A percentile compares a stretch with the other conserved stretches of the same genome.
These are phyloP conservation scores for Lasiosphaeriaceae sp. DNA, from an alignment of 495 filamentous ascomycete genomes.

Conservation along the genomic window DNA sequence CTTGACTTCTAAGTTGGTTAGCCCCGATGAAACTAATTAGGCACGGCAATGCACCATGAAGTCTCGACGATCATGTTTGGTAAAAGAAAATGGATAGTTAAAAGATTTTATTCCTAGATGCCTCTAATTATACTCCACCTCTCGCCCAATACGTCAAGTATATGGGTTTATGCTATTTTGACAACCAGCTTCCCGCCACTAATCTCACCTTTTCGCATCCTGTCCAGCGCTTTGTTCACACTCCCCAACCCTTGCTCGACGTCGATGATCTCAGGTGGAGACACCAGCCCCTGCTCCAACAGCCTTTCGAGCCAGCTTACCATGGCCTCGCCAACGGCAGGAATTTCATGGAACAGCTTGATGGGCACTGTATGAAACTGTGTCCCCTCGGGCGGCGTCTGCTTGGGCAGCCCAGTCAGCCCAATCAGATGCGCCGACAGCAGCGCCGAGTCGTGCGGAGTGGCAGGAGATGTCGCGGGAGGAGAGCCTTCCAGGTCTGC, in stretches of 20 bases:
- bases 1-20: no score
- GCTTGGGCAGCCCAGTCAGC: constrained; percentile 58
- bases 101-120: no score
- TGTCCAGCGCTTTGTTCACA: constrained; percentile 60
- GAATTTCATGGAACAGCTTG: constrained; percentile 62
- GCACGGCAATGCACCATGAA: no score
- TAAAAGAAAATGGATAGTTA: no score
- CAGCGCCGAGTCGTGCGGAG: constrained; percentile 21
- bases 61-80: no score
- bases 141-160: no score
- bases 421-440: constrained; percentile 55
- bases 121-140: no score
- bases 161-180: constrained; percentile 6
- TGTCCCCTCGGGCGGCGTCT: constrained; percentile 36
- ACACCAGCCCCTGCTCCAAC: constrained; percentile 43
- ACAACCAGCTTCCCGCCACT: constrained; percentile 60
- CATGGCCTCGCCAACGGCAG: constrained; percentile 51
- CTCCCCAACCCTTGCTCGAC: constrained; percentile 56
- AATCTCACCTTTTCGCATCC: constrained; percentile 52
- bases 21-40: no score
- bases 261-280: constrained; percentile 55
- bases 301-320: constrained; percentile 59
- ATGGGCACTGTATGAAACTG: constrained; percentile 59
- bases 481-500: constrained; percentile 1
- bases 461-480: constrained; percentile 19